Conservation (phyloP, 2,329 filamentous ascomycete species). For the Alternaria arborescens region DNA sequence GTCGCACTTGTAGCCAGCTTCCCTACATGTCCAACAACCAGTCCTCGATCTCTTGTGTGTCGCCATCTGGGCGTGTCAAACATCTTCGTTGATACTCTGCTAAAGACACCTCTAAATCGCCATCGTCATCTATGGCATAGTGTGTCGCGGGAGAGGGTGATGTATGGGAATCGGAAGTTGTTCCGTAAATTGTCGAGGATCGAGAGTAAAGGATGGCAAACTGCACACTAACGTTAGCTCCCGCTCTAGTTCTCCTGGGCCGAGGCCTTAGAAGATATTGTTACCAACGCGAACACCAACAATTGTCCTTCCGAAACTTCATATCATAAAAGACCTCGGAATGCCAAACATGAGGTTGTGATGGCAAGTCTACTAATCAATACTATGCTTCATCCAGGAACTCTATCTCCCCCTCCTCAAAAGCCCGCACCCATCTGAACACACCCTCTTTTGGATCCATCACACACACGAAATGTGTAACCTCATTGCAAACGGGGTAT, state of each 20-base stretch:
- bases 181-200: not conserved
- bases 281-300: not conserved
- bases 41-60: conserved; percentile 41
- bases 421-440: conserved; percentile 55
- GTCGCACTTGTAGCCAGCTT: conserved; percentile 47
- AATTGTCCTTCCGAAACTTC: not conserved
- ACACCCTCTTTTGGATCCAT: conserved; percentile 63
- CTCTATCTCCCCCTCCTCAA: conserved; percentile 19
- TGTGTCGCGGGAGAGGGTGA: not conserved
- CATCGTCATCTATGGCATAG: not conserved
- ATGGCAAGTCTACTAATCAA: not conserved
- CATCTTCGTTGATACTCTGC: conserved; percentile 13
- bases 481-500: conserved; percentile 65
- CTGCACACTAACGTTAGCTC: conserved; percentile 14
- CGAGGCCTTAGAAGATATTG: not conserved
- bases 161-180: not conserved
- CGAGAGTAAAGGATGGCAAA: conserved; percentile 13
- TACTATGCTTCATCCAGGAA: not conserved
- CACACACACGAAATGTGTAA: conserved; percentile 66
- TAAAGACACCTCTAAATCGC: not conserved
- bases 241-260: not conserved
- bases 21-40: conserved; percentile 46
- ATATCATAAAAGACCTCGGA: not conserved
- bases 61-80: conserved; percentile 15
- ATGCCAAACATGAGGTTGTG: not conserved